Percentiles rank a stretch among this genome's conserved stretches.
Evolutionary conservation across 306 rosid genomes (phyloP).

Genomic region (Geum urbanum): DNA sequence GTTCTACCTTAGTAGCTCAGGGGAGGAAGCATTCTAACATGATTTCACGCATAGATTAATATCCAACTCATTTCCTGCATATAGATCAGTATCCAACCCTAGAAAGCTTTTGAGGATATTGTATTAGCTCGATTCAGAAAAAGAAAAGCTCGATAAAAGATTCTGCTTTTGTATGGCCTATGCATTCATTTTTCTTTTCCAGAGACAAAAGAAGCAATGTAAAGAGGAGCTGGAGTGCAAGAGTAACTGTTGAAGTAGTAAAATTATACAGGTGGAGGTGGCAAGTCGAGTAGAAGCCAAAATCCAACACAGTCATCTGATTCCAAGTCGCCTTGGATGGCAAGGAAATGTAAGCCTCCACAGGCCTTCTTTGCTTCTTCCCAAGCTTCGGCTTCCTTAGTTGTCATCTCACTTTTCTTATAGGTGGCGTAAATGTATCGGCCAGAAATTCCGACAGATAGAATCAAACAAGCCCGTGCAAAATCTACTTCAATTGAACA

Average conservation of each 20-base stretch:
- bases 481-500: slow-evolving; percentile 63
- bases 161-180: too few species aligned
- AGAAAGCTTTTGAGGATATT: too few species aligned
- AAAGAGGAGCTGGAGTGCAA: slow-evolving; percentile 1
- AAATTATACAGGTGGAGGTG: slow-evolving; percentile 72
- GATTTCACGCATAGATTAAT: too few species aligned
- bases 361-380: slow-evolving; percentile 88
- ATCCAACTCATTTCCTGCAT: too few species aligned
- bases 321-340: slow-evolving; percentile 77
- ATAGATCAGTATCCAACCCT: too few species aligned
- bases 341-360: slow-evolving; percentile 96
- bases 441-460: slow-evolving; percentile 72
- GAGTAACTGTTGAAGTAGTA: neutral
- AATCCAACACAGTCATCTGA: slow-evolving; percentile 84
- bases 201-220: too few species aligned
- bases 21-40: too few species aligned
- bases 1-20: too few species aligned
- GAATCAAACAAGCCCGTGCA: slow-evolving; percentile 53
- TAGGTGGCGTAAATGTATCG: slow-evolving; percentile 81
- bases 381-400: slow-evolving; percentile 90
- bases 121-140: too few species aligned
- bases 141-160: too few species aligned
- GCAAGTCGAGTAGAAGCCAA: slow-evolving; percentile 96
- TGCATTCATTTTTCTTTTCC: too few species aligned
- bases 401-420: slow-evolving; percentile 56